phyloP scores from a whole-genome alignment of 2,329 filamentous ascomycete genomes.

The Juglanconis oblonga region DNA sequence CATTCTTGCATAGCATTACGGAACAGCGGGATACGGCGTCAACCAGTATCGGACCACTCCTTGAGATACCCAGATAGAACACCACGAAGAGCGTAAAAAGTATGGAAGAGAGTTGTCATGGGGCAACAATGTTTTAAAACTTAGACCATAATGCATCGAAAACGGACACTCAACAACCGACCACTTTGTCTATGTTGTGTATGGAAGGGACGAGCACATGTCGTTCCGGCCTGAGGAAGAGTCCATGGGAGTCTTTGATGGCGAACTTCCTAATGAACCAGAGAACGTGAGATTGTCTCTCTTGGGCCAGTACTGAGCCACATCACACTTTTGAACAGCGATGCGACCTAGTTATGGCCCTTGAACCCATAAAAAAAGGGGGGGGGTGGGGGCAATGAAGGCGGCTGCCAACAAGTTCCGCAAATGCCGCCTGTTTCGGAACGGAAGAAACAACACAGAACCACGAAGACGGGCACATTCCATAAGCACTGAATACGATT shows the following conservation, averaged over 20 bases:
- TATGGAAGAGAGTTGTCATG: background rate
- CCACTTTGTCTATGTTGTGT: background rate
- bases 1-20: conserved; percentile 16
- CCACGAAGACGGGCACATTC: no score
- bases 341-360: background rate
- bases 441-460: no score
- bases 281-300: background rate
- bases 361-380: background rate
- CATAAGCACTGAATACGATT: no score
- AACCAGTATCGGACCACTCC: conserved; percentile 20
- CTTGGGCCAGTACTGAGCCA: background rate
- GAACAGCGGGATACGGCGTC: conserved; percentile 20
- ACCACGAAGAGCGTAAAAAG: background rate
- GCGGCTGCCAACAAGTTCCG: no score
- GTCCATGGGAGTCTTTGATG: background rate
- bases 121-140: background rate
- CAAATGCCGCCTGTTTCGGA: no score
- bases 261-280: conserved; percentile 2
- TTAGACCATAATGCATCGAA: background rate
- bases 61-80: conserved; percentile 12
- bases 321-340: background rate
- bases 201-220: background rate
- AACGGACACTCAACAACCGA: background rate
- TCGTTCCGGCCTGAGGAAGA: conserved; percentile 10
- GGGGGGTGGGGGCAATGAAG: no score